These are phyloP conservation scores for Eucalyptus curtisii DNA, from an alignment of 345 rosid species.

Conservation along the genomic window DNA sequence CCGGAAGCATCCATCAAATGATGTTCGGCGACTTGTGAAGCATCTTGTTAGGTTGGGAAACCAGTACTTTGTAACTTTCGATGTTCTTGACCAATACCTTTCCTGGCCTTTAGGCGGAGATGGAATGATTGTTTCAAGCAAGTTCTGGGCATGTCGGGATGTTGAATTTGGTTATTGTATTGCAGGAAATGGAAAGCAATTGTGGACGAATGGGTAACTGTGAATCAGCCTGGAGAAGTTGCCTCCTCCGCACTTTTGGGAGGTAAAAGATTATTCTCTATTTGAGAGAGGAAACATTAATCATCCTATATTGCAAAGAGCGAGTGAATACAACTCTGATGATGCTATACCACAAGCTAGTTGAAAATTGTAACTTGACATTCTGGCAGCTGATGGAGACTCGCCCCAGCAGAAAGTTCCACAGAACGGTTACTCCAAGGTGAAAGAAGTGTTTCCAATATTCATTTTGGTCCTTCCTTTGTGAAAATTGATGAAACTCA, in stretches of 20 bases:
- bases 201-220: constrained; percentile 88
- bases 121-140: neutral
- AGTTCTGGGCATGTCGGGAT: neutral
- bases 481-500: neutral
- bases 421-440: constrained; percentile 76
- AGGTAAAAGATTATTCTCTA: constrained; percentile 6
- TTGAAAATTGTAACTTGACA: neutral
- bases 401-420: constrained; percentile 70
- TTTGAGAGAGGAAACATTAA: neutral
- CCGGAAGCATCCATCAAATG: constrained; percentile 64
- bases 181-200: constrained; percentile 91
- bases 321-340: neutral
- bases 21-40: constrained; percentile 72
- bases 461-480: neutral
- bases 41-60: constrained; percentile 57
- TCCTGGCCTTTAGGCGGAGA: neutral
- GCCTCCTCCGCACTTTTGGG: constrained; percentile 71
- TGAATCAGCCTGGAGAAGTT: constrained; percentile 66
- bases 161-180: neutral
- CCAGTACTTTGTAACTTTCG: neutral
- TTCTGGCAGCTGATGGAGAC: constrained; percentile 56
- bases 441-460: constrained; percentile 12
- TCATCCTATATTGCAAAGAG: neutral
- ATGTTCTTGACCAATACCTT: neutral
- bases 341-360: neutral